phyloP scores from a whole-genome alignment of 192 early-diverging fungal genomes.

The Coemansia umbellata region DNA sequence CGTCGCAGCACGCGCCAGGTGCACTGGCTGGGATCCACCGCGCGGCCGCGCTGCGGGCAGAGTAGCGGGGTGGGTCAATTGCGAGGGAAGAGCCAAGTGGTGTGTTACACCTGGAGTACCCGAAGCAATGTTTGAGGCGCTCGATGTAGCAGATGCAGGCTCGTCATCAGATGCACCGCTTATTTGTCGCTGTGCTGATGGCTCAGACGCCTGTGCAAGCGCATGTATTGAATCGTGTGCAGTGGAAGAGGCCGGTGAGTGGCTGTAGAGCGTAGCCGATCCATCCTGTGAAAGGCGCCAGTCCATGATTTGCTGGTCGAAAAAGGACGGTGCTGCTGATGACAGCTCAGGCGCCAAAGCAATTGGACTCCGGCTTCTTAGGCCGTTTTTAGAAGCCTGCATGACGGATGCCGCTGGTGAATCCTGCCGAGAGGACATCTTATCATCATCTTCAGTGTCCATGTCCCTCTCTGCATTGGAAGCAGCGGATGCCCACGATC shows the following conservation, averaged over 20 bases:
- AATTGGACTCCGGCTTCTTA: neutral
- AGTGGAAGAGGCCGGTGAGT: constrained; percentile 9
- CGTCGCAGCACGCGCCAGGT: constrained; percentile 44
- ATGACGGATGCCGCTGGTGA: neutral
- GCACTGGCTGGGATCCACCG: constrained; percentile 42
- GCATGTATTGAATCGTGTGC: neutral
- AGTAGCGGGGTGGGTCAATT: neutral
- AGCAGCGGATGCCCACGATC: constrained; percentile 35
- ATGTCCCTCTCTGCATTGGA: constrained; percentile 24
- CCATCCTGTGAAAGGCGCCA: constrained; percentile 36
- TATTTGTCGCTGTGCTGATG: neutral
- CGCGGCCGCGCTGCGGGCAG: constrained; percentile 29
- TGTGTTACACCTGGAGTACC: constrained; percentile 1
- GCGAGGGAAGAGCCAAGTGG: constrained; percentile 1
- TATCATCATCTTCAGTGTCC: constrained; percentile 8
- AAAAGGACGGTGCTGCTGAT: neutral
- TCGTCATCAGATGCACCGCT: constrained; percentile 1
- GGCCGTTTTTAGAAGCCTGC: neutral
- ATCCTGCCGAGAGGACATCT: neutral
- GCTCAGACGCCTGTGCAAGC: neutral
- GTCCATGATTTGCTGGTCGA: constrained; percentile 32
- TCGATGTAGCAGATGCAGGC: constrained; percentile 2
- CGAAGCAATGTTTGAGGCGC: neutral
- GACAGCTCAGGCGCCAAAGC: neutral
- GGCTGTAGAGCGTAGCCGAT: constrained; percentile 9